Evolutionary conservation across 176 grass and related monocot genomes (phyloP), one percentile per base, ranked within the genome.

Genomic region (Hordeum marinum): DNA sequence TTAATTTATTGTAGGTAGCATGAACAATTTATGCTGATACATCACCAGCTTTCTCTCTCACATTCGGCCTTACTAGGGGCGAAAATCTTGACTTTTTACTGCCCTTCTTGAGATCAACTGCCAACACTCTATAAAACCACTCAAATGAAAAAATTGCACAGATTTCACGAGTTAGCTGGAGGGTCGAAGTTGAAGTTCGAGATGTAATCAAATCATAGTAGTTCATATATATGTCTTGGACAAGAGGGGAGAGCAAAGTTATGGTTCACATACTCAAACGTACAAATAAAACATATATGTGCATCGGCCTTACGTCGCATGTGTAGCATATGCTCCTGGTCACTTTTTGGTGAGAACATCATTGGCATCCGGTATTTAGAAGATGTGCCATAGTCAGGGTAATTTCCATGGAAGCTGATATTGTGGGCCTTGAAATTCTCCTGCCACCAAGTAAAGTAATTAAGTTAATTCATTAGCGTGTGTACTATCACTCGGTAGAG

Each of bases 391-490:
- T 79, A 92, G 61, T 94, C 87, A 68, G 69, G 46, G 26, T 43
- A 77, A 83, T 71, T 87, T 31, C 81, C 80, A 18, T 63, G 46
- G 58, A 85, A 88, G 34, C 34, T 78, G 62, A 83, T 70, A 34
- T 88, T 88, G 40, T 88, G 85, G 59, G 67, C 40, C 85, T 83
- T 87, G 67, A 83, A n/a, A 75, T 77, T 85, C 8, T 93, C 85
- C 78, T 80, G 68, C 7, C 15, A 79, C 27, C 31, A 72, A 52
- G 43, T 11, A 4, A 80, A 80, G 59, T 5, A 70, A 78, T 58
- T 4, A 76, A 57, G 35, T 57, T 25, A 70, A 23, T 54, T 17
- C 14, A 74, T 14, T 57, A 14, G 1, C 1, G 29, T 29, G 2
- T 29, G 29, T 29, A 2, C 29, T n/a, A 29, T 29, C 29, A 29